Evolutionary conservation across 805 yeast genomes (phyloP), one percentile per base, ranked within the genome.

Genomic region (Starmerella floris): DNA sequence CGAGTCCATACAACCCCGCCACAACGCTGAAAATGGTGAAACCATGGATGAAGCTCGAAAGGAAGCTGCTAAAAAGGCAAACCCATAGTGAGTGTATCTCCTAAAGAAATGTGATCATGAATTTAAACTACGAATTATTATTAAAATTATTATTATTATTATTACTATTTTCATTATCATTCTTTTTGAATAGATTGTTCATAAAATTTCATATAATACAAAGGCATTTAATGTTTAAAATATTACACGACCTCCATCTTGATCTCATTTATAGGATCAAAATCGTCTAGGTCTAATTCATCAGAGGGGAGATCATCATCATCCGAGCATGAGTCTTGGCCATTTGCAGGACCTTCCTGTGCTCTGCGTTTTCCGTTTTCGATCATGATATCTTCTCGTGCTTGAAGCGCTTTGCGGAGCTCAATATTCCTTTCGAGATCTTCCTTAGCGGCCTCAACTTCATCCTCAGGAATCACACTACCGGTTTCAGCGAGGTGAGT

Each of bases 401-500:
- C 19, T 4, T 32, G 17, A 23, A 41, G 22, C 5, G 25, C 15
- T 23, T 36, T 23, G 15, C 38, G 39, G 10, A 16, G 6, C 5
- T 38, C 22, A 2, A 35, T 25, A 2, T 40, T 40, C 11, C 16
- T 25, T 5, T 41, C 25, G 5, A 47, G 40, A 19, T 43, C 36
- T n/a, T n/a, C 26, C 20, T 22, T 16, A 1, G 43, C 43, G 6
- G 11, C 22, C 5, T 30, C 34, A 5, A 44, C 34, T 13, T 46
- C 45, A 2, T 10, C 30, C 5, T 21, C 40, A 15, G 43, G 32
- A 21, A 31, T 30, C 10, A 35, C 28, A 1, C 25, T 26, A 2
- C 42, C 42, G 3, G 44, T 45, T 3, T 34, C 42, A 6, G 52
- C 46, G 3, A 50, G 39, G 25, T 45, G 46, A 2, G 48, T 42